Conservation (phyloP, 352 stramenopile genomes). For the Globisporangium nunn region DNA sequence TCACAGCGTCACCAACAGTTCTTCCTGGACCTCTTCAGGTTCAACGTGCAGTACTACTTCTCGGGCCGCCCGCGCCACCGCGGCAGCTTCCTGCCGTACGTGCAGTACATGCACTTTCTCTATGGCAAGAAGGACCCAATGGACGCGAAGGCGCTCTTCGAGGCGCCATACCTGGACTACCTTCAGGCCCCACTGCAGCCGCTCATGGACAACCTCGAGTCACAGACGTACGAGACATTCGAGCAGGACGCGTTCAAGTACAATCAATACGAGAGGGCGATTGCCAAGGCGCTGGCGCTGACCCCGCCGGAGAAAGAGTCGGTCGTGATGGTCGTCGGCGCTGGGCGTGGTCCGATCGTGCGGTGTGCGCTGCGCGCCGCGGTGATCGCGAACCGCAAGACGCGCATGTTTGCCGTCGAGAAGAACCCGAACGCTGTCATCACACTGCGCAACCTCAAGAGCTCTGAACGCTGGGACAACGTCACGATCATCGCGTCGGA, state of each 20-base stretch:
- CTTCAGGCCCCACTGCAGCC: slow-evolving; percentile 96
- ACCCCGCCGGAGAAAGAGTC: slow-evolving; percentile 58
- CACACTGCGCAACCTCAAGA: slow-evolving; percentile 85
- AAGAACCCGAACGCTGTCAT: slow-evolving; percentile 99
- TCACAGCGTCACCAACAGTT: slow-evolving; percentile 90
- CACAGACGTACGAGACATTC: slow-evolving; percentile 98
- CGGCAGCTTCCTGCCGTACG: slow-evolving; percentile 72
- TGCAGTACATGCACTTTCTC: slow-evolving; percentile 95
- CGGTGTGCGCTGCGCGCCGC: slow-evolving; percentile 76
- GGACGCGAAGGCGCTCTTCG: slow-evolving; percentile 85
- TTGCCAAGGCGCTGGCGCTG: slow-evolving; percentile 69
- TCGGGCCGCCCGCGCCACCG: slow-evolving; percentile 66
- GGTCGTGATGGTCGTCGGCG: slow-evolving; percentile 89
- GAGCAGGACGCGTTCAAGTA: slow-evolving; percentile 99
- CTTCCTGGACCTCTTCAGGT: slow-evolving; percentile 59
- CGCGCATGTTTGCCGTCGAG: slow-evolving; percentile 93
- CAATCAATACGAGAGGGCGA: slow-evolving; percentile 92
- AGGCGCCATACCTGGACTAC: slow-evolving; percentile 93
- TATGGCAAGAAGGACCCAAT: slow-evolving; percentile 45
- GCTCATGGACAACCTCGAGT: slow-evolving; percentile 98
- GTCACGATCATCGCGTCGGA: slow-evolving; percentile 82
- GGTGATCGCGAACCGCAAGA: slow-evolving; percentile 48
- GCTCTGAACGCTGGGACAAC: slow-evolving; percentile 82
- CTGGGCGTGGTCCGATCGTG: slow-evolving; percentile 95
- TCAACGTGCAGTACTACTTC: slow-evolving; percentile 86